Evolutionary conservation across 305 asterid species (phyloP).

Genomic region (Fraxinus sp.): DNA sequence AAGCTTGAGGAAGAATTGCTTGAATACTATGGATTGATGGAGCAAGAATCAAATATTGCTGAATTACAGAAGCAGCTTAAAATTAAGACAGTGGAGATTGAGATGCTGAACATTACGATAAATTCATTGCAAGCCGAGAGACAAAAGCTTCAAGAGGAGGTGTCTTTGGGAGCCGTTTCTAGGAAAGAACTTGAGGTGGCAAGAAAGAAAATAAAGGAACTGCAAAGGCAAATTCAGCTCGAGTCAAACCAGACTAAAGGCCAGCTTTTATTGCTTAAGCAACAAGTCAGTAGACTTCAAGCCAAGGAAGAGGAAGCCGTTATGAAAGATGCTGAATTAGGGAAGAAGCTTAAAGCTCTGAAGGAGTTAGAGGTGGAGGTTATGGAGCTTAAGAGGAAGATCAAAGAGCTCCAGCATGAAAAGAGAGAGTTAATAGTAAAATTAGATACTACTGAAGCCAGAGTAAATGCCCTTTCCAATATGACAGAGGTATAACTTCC

Average conservation of each 20-base stretch:
- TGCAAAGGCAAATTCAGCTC: conserved; percentile 86
- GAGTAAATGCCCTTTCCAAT: conserved; percentile 64
- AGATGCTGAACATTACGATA: conserved; percentile 82
- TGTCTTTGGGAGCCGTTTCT: conserved; percentile 52
- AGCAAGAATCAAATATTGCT: conserved; percentile 71
- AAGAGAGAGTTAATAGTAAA: conserved; percentile 77
- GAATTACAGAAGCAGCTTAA: conserved; percentile 88
- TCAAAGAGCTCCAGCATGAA: conserved; percentile 90
- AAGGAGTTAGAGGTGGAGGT: conserved; percentile 85
- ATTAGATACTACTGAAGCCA: conserved; percentile 76
- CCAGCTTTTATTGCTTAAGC: conserved; percentile 81
- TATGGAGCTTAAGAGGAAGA: conserved; percentile 86
- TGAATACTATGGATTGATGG: conserved; percentile 84
- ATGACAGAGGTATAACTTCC: conserved; percentile 66
- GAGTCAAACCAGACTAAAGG: conserved; percentile 90
- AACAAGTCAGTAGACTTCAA: conserved; percentile 84
- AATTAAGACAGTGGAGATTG: conserved; percentile 80
- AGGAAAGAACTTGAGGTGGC: conserved; percentile 74
- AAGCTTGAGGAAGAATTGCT: conserved; percentile 93
- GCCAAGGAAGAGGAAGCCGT: conserved; percentile 72
- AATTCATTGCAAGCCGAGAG: conserved; percentile 81
- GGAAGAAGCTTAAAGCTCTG: conserved; percentile 71
- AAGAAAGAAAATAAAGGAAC: conserved; percentile 74
- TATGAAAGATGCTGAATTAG: conserved; percentile 60
- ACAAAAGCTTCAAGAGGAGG: conserved; percentile 88